A percentile compares a stretch with the other conserved stretches of the same genome.
phyloP scores from a whole-genome alignment of 2,329 filamentous ascomycete genomes.

The Clonostachys sp. region DNA sequence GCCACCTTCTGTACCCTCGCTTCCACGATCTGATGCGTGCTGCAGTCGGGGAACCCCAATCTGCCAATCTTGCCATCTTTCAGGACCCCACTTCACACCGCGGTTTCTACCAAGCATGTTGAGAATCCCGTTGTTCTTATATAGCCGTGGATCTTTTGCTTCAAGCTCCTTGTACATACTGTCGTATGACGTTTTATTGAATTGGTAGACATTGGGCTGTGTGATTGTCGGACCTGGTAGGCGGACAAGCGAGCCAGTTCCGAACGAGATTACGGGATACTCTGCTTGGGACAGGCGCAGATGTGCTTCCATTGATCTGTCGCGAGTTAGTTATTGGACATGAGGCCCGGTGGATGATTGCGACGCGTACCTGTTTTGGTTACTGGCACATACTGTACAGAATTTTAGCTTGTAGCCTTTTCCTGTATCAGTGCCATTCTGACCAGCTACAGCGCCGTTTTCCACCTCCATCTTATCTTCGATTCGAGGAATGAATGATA shows the following conservation, averaged over 20 bases:
- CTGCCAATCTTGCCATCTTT: constrained; percentile 97
- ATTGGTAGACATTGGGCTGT: constrained; percentile 95
- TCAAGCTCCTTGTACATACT: constrained; percentile 91
- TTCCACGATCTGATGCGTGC: constrained; percentile 71
- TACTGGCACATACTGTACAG: constrained; percentile 98
- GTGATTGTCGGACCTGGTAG: constrained; percentile 86
- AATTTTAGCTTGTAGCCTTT: constrained; percentile 85
- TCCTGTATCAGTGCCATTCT: constrained; percentile 42
- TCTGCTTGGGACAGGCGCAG: constrained; percentile 79
- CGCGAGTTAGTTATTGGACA: not conserved
- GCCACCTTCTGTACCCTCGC: constrained; percentile 77
- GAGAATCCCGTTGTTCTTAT: constrained; percentile 86
- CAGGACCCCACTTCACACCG: constrained; percentile 88
- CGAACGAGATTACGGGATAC: constrained; percentile 97
- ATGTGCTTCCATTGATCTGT: constrained; percentile 97
- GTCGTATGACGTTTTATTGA: constrained; percentile 95
- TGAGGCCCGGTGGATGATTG: not conserved
- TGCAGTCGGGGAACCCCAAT: constrained; percentile 79
- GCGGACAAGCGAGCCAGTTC: constrained; percentile 90
- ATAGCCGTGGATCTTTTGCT: constrained; percentile 79
- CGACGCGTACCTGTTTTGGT: constrained; percentile 78
- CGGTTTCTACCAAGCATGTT: constrained; percentile 95
- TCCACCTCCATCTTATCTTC: constrained; percentile 30
- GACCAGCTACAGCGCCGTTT: constrained; percentile 29
- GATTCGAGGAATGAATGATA: too few species aligned